Percentiles rank a stretch among this genome's conserved stretches.
phyloP scores from a whole-genome alignment of 768 basidiomycete genomes.

The Galerina sulciceps region DNA sequence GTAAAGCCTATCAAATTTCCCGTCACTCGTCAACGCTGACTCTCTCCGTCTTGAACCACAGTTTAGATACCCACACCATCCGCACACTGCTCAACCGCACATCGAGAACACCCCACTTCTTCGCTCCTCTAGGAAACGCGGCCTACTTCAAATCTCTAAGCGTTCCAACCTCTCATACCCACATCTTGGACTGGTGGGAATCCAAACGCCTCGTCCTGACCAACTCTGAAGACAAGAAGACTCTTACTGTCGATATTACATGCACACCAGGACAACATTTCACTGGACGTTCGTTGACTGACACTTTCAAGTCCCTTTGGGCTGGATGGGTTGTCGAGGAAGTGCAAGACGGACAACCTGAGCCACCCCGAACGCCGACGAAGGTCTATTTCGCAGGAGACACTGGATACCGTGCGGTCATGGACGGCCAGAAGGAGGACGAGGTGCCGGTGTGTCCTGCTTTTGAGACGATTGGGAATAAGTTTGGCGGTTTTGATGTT shows the following conservation, averaged over 20 bases:
- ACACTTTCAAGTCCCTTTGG: constrained; percentile 66
- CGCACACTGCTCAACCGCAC: constrained; percentile 36
- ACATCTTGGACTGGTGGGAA: constrained; percentile 73
- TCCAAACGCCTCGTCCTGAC: constrained; percentile 40
- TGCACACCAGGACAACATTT: constrained; percentile 72
- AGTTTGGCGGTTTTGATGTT: constrained; percentile 67
- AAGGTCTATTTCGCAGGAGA: constrained; percentile 73
- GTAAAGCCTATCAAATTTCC: neutral
- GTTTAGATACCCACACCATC: constrained; percentile 51
- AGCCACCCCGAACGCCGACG: constrained; percentile 17
- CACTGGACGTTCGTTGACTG: constrained; percentile 51
- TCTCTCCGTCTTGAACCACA: constrained; percentile 12
- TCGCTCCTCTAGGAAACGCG: constrained; percentile 60
- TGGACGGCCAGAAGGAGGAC: constrained; percentile 50
- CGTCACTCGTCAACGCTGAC: neutral
- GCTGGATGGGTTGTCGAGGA: constrained; percentile 66
- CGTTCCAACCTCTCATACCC: constrained; percentile 41
- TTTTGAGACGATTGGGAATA: constrained; percentile 71
- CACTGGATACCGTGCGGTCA: constrained; percentile 61
- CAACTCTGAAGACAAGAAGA: neutral
- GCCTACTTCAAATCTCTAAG: constrained; percentile 43
- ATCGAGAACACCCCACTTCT: constrained; percentile 48
- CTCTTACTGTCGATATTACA: constrained; percentile 46
- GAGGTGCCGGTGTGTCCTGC: constrained; percentile 68
- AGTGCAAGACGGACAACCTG: constrained; percentile 32